Base-by-base conservation (phyloP, 495 filamentous ascomycete genomes). In the Jackrogersella minutella region DNA sequence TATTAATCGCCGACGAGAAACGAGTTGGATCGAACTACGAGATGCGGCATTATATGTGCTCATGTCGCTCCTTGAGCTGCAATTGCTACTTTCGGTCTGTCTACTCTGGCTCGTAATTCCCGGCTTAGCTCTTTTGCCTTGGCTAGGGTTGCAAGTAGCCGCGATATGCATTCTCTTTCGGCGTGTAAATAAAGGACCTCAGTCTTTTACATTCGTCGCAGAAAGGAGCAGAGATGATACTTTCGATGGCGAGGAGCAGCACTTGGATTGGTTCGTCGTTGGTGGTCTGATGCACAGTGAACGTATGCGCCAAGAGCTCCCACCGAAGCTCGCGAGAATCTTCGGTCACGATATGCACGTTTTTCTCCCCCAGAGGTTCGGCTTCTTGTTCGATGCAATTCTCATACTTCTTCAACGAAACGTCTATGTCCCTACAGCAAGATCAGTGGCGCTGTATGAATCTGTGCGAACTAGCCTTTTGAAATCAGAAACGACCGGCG, bases 221-320 rank as follows among this genome's bases (percentile, higher is more conserved):
- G 36, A 62, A 66, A 62, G 68, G 61, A 30, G 63, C 63, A 64
- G 53, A 57, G 68, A 71, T 61, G 69, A 68, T 69, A 17, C 2
- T 2, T 31, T 22, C 68, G 66, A 58, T 36, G 61, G 68, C 52
- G 71, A 77, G 13, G 66, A 30, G 2, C 41, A 71, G 7, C 68
- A 72, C 49, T 73, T 75, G 61, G 73, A 73, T 61, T 80, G 76
- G 75, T 68, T 78, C 44, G 74, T 77, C 54, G 43, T 80, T 21
- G 72, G 72, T 6, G 76, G 78, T 0, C 67, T 76, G 59, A 63
- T 41, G 14, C 54, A 61, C 26, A 36, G 49, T 31, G 19, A 17
- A 9, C 37, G 73, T 54, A 40, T 69, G 63, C 31, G 69, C 50
- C 26, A 30, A 10, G 41, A 55, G 11, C 73, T 73, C 19, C 64